phyloP scores from a whole-genome alignment of 805 yeast genomes.

The Candida morakotiae region DNA sequence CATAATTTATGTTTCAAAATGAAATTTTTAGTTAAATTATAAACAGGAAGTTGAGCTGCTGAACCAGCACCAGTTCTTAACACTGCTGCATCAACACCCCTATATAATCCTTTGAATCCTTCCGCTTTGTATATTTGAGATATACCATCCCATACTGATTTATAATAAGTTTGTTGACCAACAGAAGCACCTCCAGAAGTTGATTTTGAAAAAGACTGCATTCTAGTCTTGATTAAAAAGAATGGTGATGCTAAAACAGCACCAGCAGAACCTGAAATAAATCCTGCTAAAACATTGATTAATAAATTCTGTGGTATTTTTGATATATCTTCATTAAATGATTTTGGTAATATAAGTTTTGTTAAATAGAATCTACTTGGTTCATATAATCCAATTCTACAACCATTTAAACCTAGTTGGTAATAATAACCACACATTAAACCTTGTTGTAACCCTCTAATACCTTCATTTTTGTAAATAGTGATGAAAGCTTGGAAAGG shows the following conservation, averaged over 20 bases:
- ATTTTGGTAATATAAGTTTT: slow-evolving; percentile 44
- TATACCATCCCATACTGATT: slow-evolving; percentile 65
- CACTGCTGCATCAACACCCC: slow-evolving; percentile 94
- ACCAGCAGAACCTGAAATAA: slow-evolving; percentile 81
- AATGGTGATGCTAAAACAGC: slow-evolving; percentile 89
- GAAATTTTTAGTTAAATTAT: slow-evolving; percentile 68
- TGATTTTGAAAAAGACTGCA: slow-evolving; percentile 84
- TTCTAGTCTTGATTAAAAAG: slow-evolving; percentile 88
- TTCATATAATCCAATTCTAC: slow-evolving; percentile 91
- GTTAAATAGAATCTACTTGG: slow-evolving; percentile 69
- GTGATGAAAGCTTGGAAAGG: slow-evolving; percentile 78
- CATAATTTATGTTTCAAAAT: slow-evolving; percentile 51
- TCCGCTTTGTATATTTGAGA: slow-evolving; percentile 56
- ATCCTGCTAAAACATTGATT: slow-evolving; percentile 78
- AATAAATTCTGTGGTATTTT: slow-evolving; percentile 34
- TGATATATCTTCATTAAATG: slow-evolving; percentile 39
- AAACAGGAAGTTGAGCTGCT: slow-evolving; percentile 89
- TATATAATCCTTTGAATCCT: slow-evolving; percentile 74
- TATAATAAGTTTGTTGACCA: slow-evolving; percentile 92
- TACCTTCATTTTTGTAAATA: slow-evolving; percentile 77
- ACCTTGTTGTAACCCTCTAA: slow-evolving; percentile 87
- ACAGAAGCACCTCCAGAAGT: slow-evolving; percentile 28
- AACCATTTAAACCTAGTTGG: slow-evolving; percentile 89
- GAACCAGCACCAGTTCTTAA: slow-evolving; percentile 95
- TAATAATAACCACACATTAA: slow-evolving; percentile 83